Evolutionary conservation across 78 protist genomes (phyloP), one percentile per base, ranked within the genome.

Genomic region (Chrysochromulina parva): DNA sequence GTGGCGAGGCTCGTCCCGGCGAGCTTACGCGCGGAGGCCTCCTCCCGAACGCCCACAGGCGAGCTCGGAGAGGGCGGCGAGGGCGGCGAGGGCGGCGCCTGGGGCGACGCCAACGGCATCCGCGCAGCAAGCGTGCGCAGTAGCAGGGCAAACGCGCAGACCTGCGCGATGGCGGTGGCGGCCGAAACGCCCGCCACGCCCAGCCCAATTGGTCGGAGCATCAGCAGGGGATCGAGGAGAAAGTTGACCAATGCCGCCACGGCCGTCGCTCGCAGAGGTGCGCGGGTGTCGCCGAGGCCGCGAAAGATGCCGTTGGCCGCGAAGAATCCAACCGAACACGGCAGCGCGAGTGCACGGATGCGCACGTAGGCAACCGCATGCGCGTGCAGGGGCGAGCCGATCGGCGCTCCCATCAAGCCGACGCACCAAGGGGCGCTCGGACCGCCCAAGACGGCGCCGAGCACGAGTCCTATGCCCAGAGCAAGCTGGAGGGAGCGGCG

Each of bases 311-410:
- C 82, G 54, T 73, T 55, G 16, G 26, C 28, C 82, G 82, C 52
- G 11, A 55, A 10, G 26, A 17, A 4, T 24, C 11, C 10, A 11
- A 73, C 22, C n/a, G 53, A 53, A 26, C 3, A 0, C 54, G 82
- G 82, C 26, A 73, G 82, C 26, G 82, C 82, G 82, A 14, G 10
- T 55, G 82, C 82, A 55, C 82, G 82, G 26, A 73, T 6, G 82
- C 82, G 82, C 24, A 14, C 82, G 82, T 73, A 73, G 16, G 17
- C 13, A 13, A 73, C 24, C 26, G 82, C 82, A 3, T 38, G 20
- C 54, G 55, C 28, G 54, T 47, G 82, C n/a, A 73, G 54, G 54
- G 82, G 55, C 82, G 82, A 73, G 52, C 13, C 24, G 10, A 47
- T 13, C n/a, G 82, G 52, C 1, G 82, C 82, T 53, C 82, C 82